Evolutionary conservation across 495 filamentous ascomycete species (phyloP), one percentile per base, ranked within the genome.

Genomic region (Talaromyces adpressus): DNA sequence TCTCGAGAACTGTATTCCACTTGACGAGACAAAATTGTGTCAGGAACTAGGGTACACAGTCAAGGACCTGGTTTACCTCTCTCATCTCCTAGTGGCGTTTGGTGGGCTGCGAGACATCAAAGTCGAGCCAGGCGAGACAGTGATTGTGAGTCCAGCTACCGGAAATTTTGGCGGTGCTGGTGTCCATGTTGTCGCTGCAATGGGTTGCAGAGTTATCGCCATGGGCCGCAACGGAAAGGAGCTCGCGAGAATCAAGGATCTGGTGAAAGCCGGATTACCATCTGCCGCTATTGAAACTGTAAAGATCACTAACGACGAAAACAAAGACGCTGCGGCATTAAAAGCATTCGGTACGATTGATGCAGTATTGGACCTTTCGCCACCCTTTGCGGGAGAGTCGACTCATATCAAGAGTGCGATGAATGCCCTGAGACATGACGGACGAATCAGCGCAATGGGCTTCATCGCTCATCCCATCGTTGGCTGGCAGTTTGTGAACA

Each of bases 191-290:
- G 80, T 79, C 0, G 65, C 76, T 2, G 76, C 79, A 2, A 74
- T 84, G 67, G 81, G 81, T 8, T 79, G 79, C 4, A 70, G 69
- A 7, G 82, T 85, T 32, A 71, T 84, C 53, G 80, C 81, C n/a
- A 67, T 78, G 56, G 77, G 79, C 7, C 71, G 82, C 16, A 81
- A 79, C 64, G 59, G 51, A 57, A 59, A 49, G 30, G 64, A 65
- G 7, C 64, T 78, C 20, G 65, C 67, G 7, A 61, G 57, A 9
- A 60, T 77, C 61, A 62, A 62, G 18, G 53, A 23, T 0, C 22
- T 45, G 18, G 59, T 49, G 39, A 27, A 45, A 16, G 32, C 5
- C 20, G 36, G 59, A 2, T 2, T 45, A 5, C 59, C 59, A 3
- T 39, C 34, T 22, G 59, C 59, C 1, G 18, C 34, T 49, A 49